Evolutionary conservation across 2,329 filamentous ascomycete genomes (phyloP).

Genomic region (Paecilomyces dactylethromorphus): DNA sequence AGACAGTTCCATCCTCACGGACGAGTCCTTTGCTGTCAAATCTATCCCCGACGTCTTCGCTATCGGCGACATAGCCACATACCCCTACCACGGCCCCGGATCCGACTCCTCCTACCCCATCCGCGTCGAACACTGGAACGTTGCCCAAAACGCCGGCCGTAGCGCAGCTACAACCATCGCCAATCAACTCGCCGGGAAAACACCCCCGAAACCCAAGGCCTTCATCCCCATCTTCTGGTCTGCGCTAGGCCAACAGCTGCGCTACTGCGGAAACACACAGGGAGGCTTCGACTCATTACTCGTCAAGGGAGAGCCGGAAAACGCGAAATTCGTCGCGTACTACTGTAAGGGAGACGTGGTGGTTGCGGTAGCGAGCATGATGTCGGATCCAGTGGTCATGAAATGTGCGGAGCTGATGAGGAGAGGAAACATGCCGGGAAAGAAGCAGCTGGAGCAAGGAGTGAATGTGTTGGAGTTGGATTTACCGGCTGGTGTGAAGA

Average conservation of each 20-base stretch:
- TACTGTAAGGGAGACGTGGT: slow-evolving; percentile 62
- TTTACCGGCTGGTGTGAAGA: slow-evolving; percentile 15
- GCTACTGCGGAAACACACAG: slow-evolving; percentile 85
- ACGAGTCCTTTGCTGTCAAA: slow-evolving; percentile 70
- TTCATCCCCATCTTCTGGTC: slow-evolving; percentile 98
- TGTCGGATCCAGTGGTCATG: slow-evolving; percentile 76
- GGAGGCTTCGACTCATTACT: slow-evolving; percentile 83
- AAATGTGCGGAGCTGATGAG: slow-evolving; percentile 83
- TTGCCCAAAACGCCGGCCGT: slow-evolving; percentile 87
- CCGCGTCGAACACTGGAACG: slow-evolving; percentile 98
- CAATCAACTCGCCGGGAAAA: slow-evolving; percentile 31
- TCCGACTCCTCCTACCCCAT: slow-evolving; percentile 57
- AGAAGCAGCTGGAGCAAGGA: slow-evolving; percentile 63
- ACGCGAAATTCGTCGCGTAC: slow-evolving; percentile 59
- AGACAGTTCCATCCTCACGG: slow-evolving; percentile 78
- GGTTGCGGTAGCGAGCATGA: slow-evolving; percentile 87
- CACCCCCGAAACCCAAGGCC: slow-evolving; percentile 51
- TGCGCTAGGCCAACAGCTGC: slow-evolving; percentile 77
- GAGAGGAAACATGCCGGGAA: slow-evolving; percentile 71
- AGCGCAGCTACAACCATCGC: slow-evolving; percentile 71
- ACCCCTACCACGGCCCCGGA: slow-evolving; percentile 87
- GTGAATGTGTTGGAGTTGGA: slow-evolving; percentile 34
- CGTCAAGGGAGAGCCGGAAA: slow-evolving; percentile 66
- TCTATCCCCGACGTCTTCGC: slow-evolving; percentile 77
- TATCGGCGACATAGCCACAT: slow-evolving; percentile 90